phyloP scores from a whole-genome alignment of 2,329 filamentous ascomycete species.

The Paecilomyces formosus region DNA sequence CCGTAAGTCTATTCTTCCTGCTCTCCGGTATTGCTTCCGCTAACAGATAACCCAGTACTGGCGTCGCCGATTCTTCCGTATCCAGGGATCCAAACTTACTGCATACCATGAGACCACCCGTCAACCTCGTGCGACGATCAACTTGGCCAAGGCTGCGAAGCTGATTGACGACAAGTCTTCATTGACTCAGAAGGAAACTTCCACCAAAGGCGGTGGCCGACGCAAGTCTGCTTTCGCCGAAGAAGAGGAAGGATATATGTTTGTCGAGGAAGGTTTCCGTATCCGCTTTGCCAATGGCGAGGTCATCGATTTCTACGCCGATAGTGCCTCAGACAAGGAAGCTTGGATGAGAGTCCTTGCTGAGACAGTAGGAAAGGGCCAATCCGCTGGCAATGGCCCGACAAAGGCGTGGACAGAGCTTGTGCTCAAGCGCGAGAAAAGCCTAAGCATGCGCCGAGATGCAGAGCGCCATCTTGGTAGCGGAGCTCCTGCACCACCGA shows the following conservation, averaged over 20 bases:
- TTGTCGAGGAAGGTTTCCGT: slow-evolving; percentile 97
- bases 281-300: slow-evolving; percentile 98
- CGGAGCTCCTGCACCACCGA: slow-evolving; percentile 12
- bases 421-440: slow-evolving; percentile 45
- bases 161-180: slow-evolving; percentile 86
- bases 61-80: slow-evolving; percentile 95
- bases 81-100: slow-evolving; percentile 82
- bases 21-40: slow-evolving; percentile 3
- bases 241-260: slow-evolving; percentile 99
- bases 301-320: slow-evolving; percentile 97
- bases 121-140: slow-evolving; percentile 94
- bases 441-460: slow-evolving; percentile 23
- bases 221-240: slow-evolving; percentile 94
- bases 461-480: slow-evolving; percentile 16
- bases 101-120: slow-evolving; percentile 94
- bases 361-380: slow-evolving; percentile 58
- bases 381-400: slow-evolving; percentile 32
- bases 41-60: slow-evolving; percentile 64
- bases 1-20: slow-evolving; percentile 56
- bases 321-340: slow-evolving; percentile 79
- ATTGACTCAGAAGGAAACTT: slow-evolving; percentile 75
- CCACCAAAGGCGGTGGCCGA: slow-evolving; percentile 66
- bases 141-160: slow-evolving; percentile 84
- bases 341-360: slow-evolving; percentile 86
- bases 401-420: slow-evolving; percentile 56